These are phyloP conservation scores for Hamamelis virginiana DNA, from an alignment of 164 flowering plant species.

Conservation along the genomic window DNA sequence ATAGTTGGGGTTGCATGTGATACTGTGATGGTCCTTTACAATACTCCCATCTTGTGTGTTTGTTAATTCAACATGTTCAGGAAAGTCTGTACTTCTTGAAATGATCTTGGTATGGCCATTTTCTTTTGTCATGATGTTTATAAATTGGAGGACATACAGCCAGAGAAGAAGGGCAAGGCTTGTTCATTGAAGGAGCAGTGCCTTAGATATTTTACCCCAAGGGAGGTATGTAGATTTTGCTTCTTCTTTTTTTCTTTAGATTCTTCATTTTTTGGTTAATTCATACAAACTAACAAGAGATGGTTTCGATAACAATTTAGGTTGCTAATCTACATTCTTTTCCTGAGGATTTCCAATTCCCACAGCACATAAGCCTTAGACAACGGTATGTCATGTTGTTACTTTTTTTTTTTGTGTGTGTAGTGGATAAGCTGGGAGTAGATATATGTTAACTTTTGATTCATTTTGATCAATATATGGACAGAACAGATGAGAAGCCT, in stretches of 20 bases:
- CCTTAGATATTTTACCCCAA: constrained; percentile 93
- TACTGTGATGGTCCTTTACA: no score
- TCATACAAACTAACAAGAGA: not conserved
- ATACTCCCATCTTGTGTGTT: not conserved
- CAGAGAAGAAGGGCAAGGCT: constrained; percentile 37
- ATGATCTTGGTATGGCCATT: not conserved
- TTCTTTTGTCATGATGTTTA: constrained; percentile 3
- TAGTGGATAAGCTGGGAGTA: not conserved
- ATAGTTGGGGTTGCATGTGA: no score
- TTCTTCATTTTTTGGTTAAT: not conserved
- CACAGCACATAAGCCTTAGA: constrained; percentile 63
- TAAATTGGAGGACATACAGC: constrained; percentile 34
- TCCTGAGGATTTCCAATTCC: constrained; percentile 77
- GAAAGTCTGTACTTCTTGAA: not conserved
- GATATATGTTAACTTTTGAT: not conserved
- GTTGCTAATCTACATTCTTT: constrained; percentile 96
- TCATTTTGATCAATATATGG: not conserved
- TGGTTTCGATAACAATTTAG: constrained; percentile 28
- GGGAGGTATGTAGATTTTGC: constrained; percentile 58
- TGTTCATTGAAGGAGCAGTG: constrained; percentile 50
- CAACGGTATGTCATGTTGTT: constrained; percentile 56
- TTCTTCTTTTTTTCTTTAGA: not conserved
- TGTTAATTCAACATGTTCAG: not conserved
- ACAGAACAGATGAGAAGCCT: not conserved
- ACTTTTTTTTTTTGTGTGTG: not conserved